Percentiles rank a stretch among this genome's conserved stretches.
These are phyloP conservation scores for Arthroderma sp. DNA, from an alignment of 2,329 filamentous ascomycete genomes.

Conservation along the genomic window DNA sequence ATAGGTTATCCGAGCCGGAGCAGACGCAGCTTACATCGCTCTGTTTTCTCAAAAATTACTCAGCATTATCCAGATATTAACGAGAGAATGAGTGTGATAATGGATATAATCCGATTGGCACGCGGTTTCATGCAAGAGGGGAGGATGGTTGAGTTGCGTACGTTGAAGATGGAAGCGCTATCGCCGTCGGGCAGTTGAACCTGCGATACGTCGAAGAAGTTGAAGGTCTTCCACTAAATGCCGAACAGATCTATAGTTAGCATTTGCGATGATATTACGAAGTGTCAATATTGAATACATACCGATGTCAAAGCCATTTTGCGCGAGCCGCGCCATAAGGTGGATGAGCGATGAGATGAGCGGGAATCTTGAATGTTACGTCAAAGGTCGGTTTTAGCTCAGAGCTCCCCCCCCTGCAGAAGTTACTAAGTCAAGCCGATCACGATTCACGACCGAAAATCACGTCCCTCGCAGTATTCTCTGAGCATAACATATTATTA, in stretches of 20 bases:
- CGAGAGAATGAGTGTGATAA: not conserved
- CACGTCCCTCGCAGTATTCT: no score
- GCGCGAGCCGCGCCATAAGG: constrained; percentile 20
- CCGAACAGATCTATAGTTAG: not conserved
- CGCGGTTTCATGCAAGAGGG: not conserved
- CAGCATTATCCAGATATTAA: no score
- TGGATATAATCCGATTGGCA: not conserved
- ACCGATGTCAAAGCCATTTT: constrained; percentile 34
- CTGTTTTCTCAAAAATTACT: constrained; percentile 14
- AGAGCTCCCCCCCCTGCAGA: no score
- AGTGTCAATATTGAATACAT: constrained; percentile 5
- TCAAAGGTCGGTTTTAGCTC: no score
- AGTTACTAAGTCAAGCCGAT: no score
- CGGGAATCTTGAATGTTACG: no score
- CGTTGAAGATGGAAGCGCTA: constrained; percentile 64
- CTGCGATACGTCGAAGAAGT: constrained; percentile 93
- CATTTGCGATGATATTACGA: not conserved
- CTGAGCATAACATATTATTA: no score
- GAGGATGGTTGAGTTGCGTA: constrained; percentile 29
- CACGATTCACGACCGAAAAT: no score
- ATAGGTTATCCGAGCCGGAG: constrained; percentile 77
- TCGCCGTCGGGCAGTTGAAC: constrained; percentile 72
- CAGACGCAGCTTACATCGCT: constrained; percentile 68
- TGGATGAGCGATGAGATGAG: not conserved
- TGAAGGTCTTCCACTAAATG: constrained; percentile 89